Percentiles rank a stretch among this genome's conserved stretches.
Evolutionary conservation across 1,284 basidiomycete species (phyloP).

Genomic region (Calocybe gambosa): DNA sequence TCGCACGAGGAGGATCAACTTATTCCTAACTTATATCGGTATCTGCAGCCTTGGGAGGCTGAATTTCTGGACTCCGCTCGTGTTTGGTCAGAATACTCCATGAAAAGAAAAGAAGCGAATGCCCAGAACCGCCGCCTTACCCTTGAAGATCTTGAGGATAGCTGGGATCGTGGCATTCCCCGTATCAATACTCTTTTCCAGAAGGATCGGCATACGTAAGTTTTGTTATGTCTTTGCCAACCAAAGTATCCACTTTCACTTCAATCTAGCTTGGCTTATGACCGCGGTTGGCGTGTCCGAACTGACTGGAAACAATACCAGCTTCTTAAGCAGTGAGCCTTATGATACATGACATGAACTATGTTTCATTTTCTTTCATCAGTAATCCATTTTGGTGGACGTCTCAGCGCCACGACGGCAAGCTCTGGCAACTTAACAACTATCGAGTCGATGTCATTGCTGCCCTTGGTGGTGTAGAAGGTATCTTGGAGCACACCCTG

Average conservation of each 20-base stretch:
- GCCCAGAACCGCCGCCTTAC: slow-evolving; percentile 95
- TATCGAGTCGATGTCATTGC: slow-evolving; percentile 99
- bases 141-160: slow-evolving; percentile 95
- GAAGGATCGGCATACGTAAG: slow-evolving; percentile 92
- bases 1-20: slow-evolving; percentile 91
- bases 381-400: slow-evolving; percentile 99
- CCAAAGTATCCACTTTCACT: slow-evolving; percentile 4
- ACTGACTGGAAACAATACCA: slow-evolving; percentile 99
- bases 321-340: slow-evolving; percentile 74
- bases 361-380: neutral
- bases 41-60: slow-evolving; percentile 98
- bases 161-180: slow-evolving; percentile 98
- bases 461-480: slow-evolving; percentile 97
- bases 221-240: slow-evolving; percentile 15
- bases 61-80: slow-evolving; percentile 98
- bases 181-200: slow-evolving; percentile 98
- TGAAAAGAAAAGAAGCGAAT: slow-evolving; percentile 99
- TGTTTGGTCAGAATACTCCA: slow-evolving; percentile 99
- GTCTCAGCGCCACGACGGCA: slow-evolving; percentile 95
- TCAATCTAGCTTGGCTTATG: slow-evolving; percentile 77
- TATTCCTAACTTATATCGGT: slow-evolving; percentile 97
- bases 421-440: slow-evolving; percentile 97
- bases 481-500: slow-evolving; percentile 93
- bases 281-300: slow-evolving; percentile 95
- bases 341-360: neutral